Evolutionary conservation across 306 rosid genomes (phyloP).

Genomic region (Quercus rubra): DNA sequence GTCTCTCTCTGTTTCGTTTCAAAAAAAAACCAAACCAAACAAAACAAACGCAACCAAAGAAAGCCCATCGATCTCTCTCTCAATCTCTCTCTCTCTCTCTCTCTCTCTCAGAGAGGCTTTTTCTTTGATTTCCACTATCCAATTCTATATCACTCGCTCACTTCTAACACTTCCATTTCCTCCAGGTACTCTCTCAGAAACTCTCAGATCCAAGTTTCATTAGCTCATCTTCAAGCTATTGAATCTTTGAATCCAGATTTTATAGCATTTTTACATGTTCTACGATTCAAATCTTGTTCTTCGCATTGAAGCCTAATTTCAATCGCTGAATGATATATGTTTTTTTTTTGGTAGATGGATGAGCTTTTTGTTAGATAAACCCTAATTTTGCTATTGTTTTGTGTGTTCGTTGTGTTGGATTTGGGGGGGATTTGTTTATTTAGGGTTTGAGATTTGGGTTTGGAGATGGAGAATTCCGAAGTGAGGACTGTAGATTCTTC

Average conservation of each 20-base stretch:
- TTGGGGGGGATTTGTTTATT: not conserved
- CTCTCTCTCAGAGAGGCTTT: not conserved
- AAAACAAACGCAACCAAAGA: not conserved
- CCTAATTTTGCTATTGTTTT: not conserved
- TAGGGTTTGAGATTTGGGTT: slow-evolving; percentile 24
- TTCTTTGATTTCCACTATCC: not conserved
- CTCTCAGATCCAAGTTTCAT: not conserved
- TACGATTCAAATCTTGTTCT: not conserved
- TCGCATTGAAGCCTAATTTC: not conserved
- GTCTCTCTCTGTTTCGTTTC: not conserved
- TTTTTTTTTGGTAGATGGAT: not conserved
- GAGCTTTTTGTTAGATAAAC: not conserved
- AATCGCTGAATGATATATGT: not conserved
- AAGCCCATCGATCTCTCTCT: slow-evolving; percentile 15
- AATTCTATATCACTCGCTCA: not conserved
- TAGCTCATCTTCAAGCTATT: slow-evolving; percentile 1
- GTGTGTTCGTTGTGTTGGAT: not conserved
- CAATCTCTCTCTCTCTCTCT: slow-evolving; percentile 19
- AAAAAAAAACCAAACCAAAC: slow-evolving; percentile 1
- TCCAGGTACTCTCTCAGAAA: slow-evolving; percentile 21
- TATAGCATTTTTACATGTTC: not conserved
- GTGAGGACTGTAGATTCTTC: slow-evolving; percentile 41
- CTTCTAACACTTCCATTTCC: slow-evolving; percentile 1
- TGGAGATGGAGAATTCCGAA: slow-evolving; percentile 64
- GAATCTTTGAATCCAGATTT: not conserved